A percentile compares a stretch with the other conserved stretches of the same genome.
Conservation (phyloP, 345 rosid genomes). For the Carallia pectinifolia region DNA sequence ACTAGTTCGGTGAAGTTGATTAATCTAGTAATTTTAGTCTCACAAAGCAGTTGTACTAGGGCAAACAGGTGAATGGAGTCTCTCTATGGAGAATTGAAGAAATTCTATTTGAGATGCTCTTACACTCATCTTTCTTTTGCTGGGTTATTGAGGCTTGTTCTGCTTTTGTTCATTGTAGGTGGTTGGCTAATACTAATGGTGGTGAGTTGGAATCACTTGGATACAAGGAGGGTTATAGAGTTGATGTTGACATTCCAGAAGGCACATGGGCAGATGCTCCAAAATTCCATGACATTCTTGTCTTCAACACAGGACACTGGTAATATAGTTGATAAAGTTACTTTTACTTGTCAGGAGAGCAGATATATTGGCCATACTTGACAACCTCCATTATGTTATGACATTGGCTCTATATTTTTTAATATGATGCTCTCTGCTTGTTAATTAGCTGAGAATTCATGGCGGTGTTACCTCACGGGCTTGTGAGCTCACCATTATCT, state of each 20-base stretch:
- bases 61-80: background rate
- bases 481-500: background rate
- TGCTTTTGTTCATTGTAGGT: constrained; percentile 43
- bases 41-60: too few species aligned
- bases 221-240: constrained; percentile 78
- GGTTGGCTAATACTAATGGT: constrained; percentile 64
- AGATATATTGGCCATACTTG: background rate
- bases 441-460: too few species aligned
- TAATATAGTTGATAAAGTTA: constrained; percentile 17
- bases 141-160: background rate
- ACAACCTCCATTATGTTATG: background rate
- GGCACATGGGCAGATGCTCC: constrained; percentile 80
- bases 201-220: constrained; percentile 76
- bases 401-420: background rate
- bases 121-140: background rate
- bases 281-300: constrained; percentile 66
- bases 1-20: too few species aligned
- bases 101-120: background rate
- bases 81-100: background rate
- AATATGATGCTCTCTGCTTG: background rate
- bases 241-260: constrained; percentile 91
- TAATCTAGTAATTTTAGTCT: too few species aligned
- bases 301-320: constrained; percentile 95
- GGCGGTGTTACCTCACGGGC: background rate
- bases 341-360: background rate